Base-by-base conservation (phyloP, 768 basidiomycete genomes). In the Pulveroboletus sp. region DNA sequence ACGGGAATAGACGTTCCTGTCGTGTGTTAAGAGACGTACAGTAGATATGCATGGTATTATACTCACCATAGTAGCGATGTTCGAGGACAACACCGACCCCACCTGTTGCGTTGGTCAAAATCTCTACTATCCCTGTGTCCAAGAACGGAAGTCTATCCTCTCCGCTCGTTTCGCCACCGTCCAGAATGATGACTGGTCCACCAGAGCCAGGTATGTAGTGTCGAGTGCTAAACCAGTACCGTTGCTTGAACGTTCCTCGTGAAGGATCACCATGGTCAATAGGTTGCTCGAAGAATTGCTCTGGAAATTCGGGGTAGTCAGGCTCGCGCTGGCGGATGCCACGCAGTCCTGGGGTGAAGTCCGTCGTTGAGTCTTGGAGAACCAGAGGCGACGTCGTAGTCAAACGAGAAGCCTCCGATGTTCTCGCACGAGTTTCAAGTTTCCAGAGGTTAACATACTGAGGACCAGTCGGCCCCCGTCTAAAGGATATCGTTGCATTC, bases 161-260 rank as follows among this genome's bases (percentile, higher is more conserved):
- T 17, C 92, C 95, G 54, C 80, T 86, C 4, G 92, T 95, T 71
- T 97, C 95, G 14, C 95, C 95, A 1, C 91, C 92, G 66, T 97
- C 95, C 18, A 97, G 70, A 2, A 97, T 81, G 57, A 92, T 85
- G 18, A 97, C 90, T 0, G 94, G 95, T 2, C 83, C 88, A 39
- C 83, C 82, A 2, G 76, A 69, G 6, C 83, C 76, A 0, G 82
- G 75, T 47, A 79, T 73, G 67, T 94, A 97, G 66, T 90, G 83
- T 31, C 88, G 78, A 17, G 81, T 80, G 62, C 85, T 93, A 33
- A 94, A 75, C 95, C 95, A 99, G 68, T 92, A 99, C 17, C 95
- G 79, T 63, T 98, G 93, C 45, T 76, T 70, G 70, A 90, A 97
- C 0, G 83, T 89, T 38, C 80, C 77, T 9, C 72, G 69, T 11